Percentiles rank a stretch among this genome's conserved stretches.
These are phyloP conservation scores for Rhizopogon vesiculosus DNA, from an alignment of 768 basidiomycete species.

Conservation along the genomic window DNA sequence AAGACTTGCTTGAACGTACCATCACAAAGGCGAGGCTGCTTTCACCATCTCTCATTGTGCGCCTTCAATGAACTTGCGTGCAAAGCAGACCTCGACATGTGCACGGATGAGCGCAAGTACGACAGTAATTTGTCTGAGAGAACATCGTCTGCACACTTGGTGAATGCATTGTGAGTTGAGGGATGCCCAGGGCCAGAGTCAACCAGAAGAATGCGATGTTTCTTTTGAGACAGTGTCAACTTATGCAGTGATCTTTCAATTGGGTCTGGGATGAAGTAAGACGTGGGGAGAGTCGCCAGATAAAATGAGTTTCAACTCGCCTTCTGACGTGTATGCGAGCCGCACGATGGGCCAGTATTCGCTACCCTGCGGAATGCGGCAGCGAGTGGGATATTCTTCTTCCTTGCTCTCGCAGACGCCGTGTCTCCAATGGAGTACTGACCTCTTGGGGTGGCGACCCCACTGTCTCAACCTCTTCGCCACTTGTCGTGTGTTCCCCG, in stretches of 20 bases:
- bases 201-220: too few relatives aligned
- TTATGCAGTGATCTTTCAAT: slow-evolving; percentile 19
- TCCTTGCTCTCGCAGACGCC: background rate
- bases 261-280: too few relatives aligned
- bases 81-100: slow-evolving; percentile 73
- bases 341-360: slow-evolving; percentile 67
- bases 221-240: slow-evolving; percentile 33
- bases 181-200: slow-evolving; percentile 42
- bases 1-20: slow-evolving; percentile 36
- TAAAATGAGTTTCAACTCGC: slow-evolving; percentile 49
- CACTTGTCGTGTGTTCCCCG: slow-evolving; percentile 71
- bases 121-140: slow-evolving; percentile 91
- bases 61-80: slow-evolving; percentile 87
- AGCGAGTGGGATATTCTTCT: too few relatives aligned
- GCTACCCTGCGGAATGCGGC: too few relatives aligned
- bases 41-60: slow-evolving; percentile 39
- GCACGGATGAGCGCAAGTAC: slow-evolving; percentile 82
- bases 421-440: slow-evolving; percentile 32
- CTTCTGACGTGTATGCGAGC: slow-evolving; percentile 61
- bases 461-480: slow-evolving; percentile 48
- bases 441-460: slow-evolving; percentile 58
- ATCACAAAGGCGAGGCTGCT: slow-evolving; percentile 83
- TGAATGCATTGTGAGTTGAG: slow-evolving; percentile 75
- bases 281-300: too few relatives aligned
- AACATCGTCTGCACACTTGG: slow-evolving; percentile 76